Conservation (phyloP, 2,329 filamentous ascomycete species). For the Chalaropsis thielavioides region DNA sequence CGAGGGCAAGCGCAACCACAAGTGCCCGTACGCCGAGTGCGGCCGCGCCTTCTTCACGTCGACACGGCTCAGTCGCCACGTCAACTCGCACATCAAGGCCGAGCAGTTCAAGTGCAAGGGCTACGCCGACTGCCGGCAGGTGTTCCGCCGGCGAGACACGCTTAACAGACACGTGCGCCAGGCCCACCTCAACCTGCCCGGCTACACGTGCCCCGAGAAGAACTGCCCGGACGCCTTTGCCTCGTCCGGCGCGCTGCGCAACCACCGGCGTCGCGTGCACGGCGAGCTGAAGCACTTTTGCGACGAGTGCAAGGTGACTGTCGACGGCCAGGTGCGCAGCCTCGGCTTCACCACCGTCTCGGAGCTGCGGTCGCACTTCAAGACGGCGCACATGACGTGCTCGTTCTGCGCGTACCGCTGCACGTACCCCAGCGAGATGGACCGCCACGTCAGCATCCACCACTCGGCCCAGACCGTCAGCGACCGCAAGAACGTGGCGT, state of each 20-base stretch:
- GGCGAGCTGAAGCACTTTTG: constrained; percentile 60
- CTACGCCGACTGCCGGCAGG: constrained; percentile 54
- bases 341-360: constrained; percentile 57
- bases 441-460: constrained; percentile 62
- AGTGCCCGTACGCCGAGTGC: constrained; percentile 59
- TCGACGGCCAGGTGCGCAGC: constrained; percentile 28
- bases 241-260: constrained; percentile 52
- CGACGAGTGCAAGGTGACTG: constrained; percentile 45
- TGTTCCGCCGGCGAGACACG: constrained; percentile 78
- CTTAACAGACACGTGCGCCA: constrained; percentile 68
- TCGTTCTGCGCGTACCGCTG: constrained; percentile 58
- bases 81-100: constrained; percentile 61
- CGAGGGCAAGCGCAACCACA: constrained; percentile 51
- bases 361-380: constrained; percentile 59
- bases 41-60: constrained; percentile 69
- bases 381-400: constrained; percentile 60
- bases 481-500: constrained; percentile 51
- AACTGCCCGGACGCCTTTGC: constrained; percentile 58
- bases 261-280: constrained; percentile 59
- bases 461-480: constrained; percentile 51
- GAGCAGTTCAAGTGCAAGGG: constrained; percentile 62
- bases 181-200: constrained; percentile 56
- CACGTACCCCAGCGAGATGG: constrained; percentile 50
- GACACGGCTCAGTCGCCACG: constrained; percentile 61
- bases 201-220: constrained; percentile 52